A percentile compares a stretch with the other conserved stretches of the same genome.
Conservation (phyloP, 345 rosid genomes). For the Rhizophora apiculata region DNA sequence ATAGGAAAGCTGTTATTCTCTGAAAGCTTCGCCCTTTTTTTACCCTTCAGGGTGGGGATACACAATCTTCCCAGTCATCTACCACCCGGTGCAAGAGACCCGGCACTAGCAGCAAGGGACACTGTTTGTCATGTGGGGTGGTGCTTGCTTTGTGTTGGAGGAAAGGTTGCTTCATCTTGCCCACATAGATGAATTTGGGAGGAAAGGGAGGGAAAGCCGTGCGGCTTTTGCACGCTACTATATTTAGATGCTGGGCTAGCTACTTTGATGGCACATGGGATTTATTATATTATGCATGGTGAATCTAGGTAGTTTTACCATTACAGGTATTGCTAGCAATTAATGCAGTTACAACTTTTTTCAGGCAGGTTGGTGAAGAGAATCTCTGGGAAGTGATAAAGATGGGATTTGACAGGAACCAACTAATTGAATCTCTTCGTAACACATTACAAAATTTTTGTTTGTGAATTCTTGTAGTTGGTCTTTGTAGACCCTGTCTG, state of each 20-base stretch:
- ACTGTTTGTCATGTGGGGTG: neutral
- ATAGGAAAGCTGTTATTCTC: neutral
- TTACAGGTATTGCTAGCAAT: neutral
- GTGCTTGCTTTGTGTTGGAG: neutral
- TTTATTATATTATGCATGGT: too few relatives aligned
- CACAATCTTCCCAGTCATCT: conserved; percentile 85
- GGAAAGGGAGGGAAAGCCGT: too few relatives aligned
- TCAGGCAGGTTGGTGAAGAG: conserved; percentile 71
- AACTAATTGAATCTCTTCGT: conserved; percentile 60
- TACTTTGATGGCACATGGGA: too few relatives aligned
- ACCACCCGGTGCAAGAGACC: conserved; percentile 71
- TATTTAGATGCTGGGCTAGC: too few relatives aligned
- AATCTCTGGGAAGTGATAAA: conserved; percentile 59
- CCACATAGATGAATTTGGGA: neutral
- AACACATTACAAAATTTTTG: conserved; percentile 59
- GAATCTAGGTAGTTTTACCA: neutral
- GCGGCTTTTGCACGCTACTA: too few relatives aligned
- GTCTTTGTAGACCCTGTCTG: neutral
- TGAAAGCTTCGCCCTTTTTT: neutral
- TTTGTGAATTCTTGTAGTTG: neutral
- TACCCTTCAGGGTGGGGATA: conserved; percentile 52
- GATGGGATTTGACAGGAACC: conserved; percentile 68
- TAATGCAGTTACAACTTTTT: neutral
- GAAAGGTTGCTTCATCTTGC: neutral
- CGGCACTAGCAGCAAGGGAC: neutral